phyloP scores from a whole-genome alignment of 345 rosid genomes.

The Fremontodendron californicum region DNA sequence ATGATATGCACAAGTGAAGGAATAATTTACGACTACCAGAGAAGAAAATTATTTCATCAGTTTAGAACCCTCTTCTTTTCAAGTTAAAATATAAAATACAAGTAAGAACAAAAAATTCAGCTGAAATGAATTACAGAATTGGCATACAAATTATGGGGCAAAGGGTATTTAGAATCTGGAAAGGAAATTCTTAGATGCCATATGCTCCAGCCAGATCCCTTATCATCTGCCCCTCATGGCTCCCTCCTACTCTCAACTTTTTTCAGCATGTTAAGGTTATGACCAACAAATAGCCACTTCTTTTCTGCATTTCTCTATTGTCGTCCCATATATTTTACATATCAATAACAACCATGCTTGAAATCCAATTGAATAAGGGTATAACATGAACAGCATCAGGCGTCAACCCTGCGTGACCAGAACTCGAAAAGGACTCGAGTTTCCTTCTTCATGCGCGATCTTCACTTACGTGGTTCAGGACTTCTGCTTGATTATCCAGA shows the following conservation, averaged over 20 bases:
- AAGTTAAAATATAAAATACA: not conserved
- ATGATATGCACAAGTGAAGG: not conserved
- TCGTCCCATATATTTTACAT: slow-evolving; percentile 22
- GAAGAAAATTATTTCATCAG: not conserved
- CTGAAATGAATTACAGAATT: not conserved
- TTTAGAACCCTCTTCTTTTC: no score
- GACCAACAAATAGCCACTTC: slow-evolving; percentile 19
- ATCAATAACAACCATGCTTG: slow-evolving; percentile 2
- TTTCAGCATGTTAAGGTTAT: slow-evolving; percentile 20
- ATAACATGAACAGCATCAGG: not conserved
- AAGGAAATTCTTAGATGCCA: not conserved
- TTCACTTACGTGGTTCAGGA: slow-evolving; percentile 55
- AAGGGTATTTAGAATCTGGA: not conserved
- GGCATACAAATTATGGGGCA: not conserved
- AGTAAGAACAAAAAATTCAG: not conserved
- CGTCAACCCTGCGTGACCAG: not conserved
- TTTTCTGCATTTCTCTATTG: slow-evolving; percentile 20
- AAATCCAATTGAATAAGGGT: slow-evolving; percentile 14
- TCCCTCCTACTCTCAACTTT: slow-evolving; percentile 19
- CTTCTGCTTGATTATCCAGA: slow-evolving; percentile 74
- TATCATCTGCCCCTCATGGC: slow-evolving; percentile 2
- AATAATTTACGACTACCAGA: no score
- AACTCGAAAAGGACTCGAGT: not conserved
- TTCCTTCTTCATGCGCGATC: slow-evolving; percentile 49
- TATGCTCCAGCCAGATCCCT: slow-evolving; percentile 24